phyloP scores from a whole-genome alignment of 345 rosid species.

The Euphorbia lathyris region DNA sequence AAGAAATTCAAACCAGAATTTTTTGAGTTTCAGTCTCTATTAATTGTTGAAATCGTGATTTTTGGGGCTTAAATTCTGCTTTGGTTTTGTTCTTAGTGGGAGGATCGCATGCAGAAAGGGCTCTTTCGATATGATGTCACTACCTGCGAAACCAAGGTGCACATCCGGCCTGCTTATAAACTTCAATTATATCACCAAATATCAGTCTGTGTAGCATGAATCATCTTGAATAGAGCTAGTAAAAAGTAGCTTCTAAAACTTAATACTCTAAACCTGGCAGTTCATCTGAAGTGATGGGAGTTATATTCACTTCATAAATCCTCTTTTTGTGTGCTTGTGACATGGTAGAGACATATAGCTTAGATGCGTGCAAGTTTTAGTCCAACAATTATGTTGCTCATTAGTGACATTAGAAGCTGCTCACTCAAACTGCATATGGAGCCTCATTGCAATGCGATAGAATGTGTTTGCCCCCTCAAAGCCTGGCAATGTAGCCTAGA shows the following conservation, averaged over 20 bases:
- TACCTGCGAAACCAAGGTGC: conserved; percentile 83
- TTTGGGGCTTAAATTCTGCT: background rate
- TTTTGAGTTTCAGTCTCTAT: background rate
- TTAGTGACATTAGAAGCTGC: background rate
- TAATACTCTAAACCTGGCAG: background rate
- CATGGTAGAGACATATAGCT: background rate
- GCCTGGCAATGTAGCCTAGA: background rate
- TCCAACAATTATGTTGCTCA: background rate
- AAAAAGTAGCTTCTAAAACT: background rate
- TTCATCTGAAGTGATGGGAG: background rate
- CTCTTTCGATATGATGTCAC: conserved; percentile 96
- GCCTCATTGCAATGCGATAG: background rate
- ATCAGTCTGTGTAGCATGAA: background rate
- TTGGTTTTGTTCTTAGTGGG: conserved; percentile 59
- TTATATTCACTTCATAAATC: background rate
- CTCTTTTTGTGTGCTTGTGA: background rate
- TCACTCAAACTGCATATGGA: background rate
- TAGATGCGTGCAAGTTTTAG: background rate
- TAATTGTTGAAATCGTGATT: background rate
- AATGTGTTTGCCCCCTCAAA: background rate
- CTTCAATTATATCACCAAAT: background rate
- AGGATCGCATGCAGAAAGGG: conserved; percentile 82
- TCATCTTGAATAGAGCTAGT: background rate
- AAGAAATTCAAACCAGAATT: background rate
- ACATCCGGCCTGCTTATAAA: background rate